A percentile compares a stretch with the other conserved stretches of the same genome.
phyloP scores from a whole-genome alignment of 352 stramenopile genomes.

The Pythium myriotylum region DNA sequence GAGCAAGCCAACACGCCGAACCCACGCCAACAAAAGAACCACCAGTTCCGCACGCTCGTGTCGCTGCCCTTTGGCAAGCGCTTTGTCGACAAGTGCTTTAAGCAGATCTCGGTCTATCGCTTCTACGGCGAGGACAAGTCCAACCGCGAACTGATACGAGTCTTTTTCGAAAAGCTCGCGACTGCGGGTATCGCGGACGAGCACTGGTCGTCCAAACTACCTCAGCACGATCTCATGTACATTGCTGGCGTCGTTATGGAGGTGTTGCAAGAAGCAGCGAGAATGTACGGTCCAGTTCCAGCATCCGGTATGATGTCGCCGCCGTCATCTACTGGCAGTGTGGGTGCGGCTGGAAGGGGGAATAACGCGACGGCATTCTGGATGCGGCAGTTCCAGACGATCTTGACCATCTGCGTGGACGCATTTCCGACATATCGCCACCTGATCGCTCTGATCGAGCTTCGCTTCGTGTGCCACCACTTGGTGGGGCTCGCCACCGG shows the following conservation, averaged over 20 bases:
- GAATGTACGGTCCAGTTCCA: constrained; percentile 59
- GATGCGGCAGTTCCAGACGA: constrained; percentile 81
- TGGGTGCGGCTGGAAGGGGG: constrained; percentile 38
- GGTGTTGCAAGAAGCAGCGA: constrained; percentile 72
- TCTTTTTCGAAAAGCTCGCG: constrained; percentile 84
- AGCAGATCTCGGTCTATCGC: constrained; percentile 66
- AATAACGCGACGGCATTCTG: constrained; percentile 69
- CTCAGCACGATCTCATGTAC: constrained; percentile 43
- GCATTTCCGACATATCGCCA: constrained; percentile 70
- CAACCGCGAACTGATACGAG: constrained; percentile 67
- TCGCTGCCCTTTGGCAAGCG: constrained; percentile 65
- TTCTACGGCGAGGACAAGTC: constrained; percentile 77
- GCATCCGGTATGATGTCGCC: constrained; percentile 30
- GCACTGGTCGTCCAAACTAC: constrained; percentile 52
- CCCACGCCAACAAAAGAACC: constrained; percentile 67
- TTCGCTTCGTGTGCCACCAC: constrained; percentile 84
- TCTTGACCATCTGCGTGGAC: constrained; percentile 63
- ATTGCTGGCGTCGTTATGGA: constrained; percentile 70
- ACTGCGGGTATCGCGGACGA: constrained; percentile 69
- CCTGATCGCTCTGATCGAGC: constrained; percentile 72
- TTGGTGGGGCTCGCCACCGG: constrained; percentile 62
- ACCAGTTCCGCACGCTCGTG: constrained; percentile 70
- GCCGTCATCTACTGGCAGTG: constrained; percentile 22
- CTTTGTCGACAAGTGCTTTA: constrained; percentile 73
- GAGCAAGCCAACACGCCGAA: constrained; percentile 50